These are phyloP conservation scores for Bolboschoenoplectus hybrid DNA, from an alignment of 202 grass and related monocot species.

Conservation along the genomic window DNA sequence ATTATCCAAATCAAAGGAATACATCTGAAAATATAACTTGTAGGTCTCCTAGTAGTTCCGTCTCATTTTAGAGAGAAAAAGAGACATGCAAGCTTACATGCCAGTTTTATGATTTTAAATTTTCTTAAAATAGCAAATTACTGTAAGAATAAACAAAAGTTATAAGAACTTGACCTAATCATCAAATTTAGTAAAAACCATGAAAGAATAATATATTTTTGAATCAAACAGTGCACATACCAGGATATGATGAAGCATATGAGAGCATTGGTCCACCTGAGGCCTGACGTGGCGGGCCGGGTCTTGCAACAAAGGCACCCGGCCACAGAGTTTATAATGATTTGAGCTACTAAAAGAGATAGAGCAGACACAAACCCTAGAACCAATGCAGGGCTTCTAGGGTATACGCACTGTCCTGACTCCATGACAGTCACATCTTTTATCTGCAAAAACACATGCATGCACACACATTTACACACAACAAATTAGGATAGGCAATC, in stretches of 20 bases:
- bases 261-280: conserved; percentile 40
- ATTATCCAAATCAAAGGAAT: neutral
- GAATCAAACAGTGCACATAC: conserved; percentile 27
- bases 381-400: conserved; percentile 42
- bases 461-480: neutral
- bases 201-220: neutral
- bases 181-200: neutral
- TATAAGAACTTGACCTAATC: neutral
- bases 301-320: conserved; percentile 51
- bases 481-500: neutral
- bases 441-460: conserved; percentile 13
- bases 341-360: conserved; percentile 42
- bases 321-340: conserved; percentile 42
- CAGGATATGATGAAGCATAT: conserved; percentile 48
- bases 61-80: conserved; percentile 8
- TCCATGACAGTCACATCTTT: neutral
- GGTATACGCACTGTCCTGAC: conserved; percentile 41
- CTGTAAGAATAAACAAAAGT: neutral
- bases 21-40: neutral
- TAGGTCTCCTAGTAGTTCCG: neutral
- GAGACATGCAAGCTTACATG: neutral
- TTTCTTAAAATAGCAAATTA: neutral
- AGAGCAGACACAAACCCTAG: conserved; percentile 40
- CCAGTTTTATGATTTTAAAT: neutral
- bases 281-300: conserved; percentile 19